Percentiles rank a stretch among this genome's conserved stretches.
phyloP scores from a whole-genome alignment of 768 basidiomycete genomes.

The Amanita subjunquillea region DNA sequence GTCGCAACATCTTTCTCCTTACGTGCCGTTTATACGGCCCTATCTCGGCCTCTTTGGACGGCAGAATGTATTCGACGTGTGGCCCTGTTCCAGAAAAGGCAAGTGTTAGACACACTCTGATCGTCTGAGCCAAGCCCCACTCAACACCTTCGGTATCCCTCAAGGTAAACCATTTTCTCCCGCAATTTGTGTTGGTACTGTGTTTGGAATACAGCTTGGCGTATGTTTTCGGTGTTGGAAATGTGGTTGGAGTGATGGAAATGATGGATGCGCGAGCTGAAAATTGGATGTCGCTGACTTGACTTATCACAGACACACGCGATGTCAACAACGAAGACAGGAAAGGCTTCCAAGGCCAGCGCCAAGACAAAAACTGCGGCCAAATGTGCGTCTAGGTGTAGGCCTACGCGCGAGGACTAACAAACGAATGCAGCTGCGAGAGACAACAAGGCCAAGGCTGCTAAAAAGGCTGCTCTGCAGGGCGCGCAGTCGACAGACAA shows the following conservation, averaged over 20 bases:
- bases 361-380: conserved; percentile 14
- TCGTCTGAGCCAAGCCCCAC: not conserved
- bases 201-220: not conserved
- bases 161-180: conserved; percentile 4
- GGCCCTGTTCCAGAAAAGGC: not conserved
- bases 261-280: not conserved
- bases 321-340: conserved; percentile 58
- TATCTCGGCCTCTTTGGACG: no score
- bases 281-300: conserved; percentile 5
- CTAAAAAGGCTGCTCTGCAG: conserved; percentile 94
- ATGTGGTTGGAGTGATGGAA: not conserved
- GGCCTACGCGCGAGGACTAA: conserved; percentile 5
- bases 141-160: not conserved
- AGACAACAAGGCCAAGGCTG: conserved; percentile 76
- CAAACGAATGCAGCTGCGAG: conserved; percentile 24
- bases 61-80: no score
- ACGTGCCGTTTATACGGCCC: no score
- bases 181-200: not conserved
- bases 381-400: conserved; percentile 25
- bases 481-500: conserved; percentile 66
- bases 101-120: not conserved
- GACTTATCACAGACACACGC: not conserved
- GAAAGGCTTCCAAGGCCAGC: conserved; percentile 47
- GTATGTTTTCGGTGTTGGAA: not conserved
- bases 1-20: no score